Base-by-base conservation (phyloP, 192 early-diverging fungal species). In the Rhizophlyctis rosea region DNA sequence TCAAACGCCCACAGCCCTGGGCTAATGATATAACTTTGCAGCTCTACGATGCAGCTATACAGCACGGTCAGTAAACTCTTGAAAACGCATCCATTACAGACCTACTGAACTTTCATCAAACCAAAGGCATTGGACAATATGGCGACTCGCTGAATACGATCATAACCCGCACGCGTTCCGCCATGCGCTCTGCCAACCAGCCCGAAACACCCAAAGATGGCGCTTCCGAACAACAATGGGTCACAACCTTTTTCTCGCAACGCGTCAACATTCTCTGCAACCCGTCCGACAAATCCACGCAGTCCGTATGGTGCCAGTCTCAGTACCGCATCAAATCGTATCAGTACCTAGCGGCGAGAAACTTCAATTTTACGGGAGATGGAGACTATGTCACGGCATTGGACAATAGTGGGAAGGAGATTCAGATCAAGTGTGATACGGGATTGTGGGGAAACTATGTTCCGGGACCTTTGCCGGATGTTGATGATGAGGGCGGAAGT, bases 11-110 rank as follows among this genome's bases (percentile, higher is more conserved):
- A n/a, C n/a, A n/a, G n/a, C n/a, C n/a, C n/a, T n/a, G n/a, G n/a
- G n/a, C n/a, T n/a, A n/a, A n/a, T n/a, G n/a, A n/a, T n/a, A n/a
- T n/a, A n/a, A n/a, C n/a, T n/a, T n/a, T n/a, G 16, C 75, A 78
- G 65, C 36, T 84, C 11, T 84, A 79, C 54, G 80, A 84, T 48
- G 68, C 79, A 0, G 71, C 62, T 0, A 73, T 84, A 34, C 70
- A 80, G 51, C 69, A 73, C n/a, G n/a, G n/a, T n/a, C n/a, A n/a
- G n/a, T n/a, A n/a, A n/a, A n/a, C n/a, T n/a, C n/a, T n/a, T n/a
- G n/a, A n/a, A n/a, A n/a, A n/a, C n/a, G n/a, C n/a, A n/a, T n/a
- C n/a, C n/a, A n/a, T n/a, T n/a, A n/a, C n/a, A n/a, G n/a, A n/a
- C n/a, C n/a, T n/a, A n/a, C n/a, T n/a, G n/a, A n/a, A n/a, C n/a